A percentile compares a stretch with the other conserved stretches of the same genome.
Evolutionary conservation across 306 rosid species (phyloP).

Genomic region (Prunus kanzakura): DNA sequence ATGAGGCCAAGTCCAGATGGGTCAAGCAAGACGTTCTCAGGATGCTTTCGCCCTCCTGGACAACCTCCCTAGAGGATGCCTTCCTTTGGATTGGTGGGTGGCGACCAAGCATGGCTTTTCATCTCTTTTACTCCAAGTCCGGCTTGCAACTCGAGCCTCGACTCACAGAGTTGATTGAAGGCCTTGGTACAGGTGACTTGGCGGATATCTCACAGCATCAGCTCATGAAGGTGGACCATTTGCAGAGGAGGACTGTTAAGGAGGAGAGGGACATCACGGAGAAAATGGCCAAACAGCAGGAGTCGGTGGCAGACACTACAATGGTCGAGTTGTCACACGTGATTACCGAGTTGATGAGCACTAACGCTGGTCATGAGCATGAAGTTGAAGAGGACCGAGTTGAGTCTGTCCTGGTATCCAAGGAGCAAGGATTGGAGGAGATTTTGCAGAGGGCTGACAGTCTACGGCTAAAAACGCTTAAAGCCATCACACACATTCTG

Average conservation of each 20-base stretch:
- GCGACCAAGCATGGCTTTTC: conserved; percentile 68
- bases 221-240: conserved; percentile 31
- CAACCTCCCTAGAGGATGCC: conserved; percentile 49
- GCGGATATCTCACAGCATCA: conserved; percentile 46
- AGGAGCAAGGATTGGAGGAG: conserved; percentile 40
- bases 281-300: conserved; percentile 54
- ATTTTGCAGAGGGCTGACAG: conserved; percentile 47
- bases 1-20: conserved; percentile 33
- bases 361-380: background rate
- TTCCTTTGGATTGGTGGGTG: conserved; percentile 78
- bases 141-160: conserved; percentile 49
- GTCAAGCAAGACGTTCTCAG: conserved; percentile 32
- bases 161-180: conserved; percentile 24
- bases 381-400: conserved; percentile 23
- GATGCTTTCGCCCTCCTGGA: conserved; percentile 52
- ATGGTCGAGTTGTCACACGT: conserved; percentile 47
- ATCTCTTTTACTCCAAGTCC: conserved; percentile 54
- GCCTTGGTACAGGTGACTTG: conserved; percentile 34
- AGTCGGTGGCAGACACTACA: conserved; percentile 40
- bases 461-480: conserved; percentile 42
- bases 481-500: conserved; percentile 22
- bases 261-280: conserved; percentile 53
- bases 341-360: conserved; percentile 30
- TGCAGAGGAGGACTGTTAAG: conserved; percentile 39
- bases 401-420: conserved; percentile 28